phyloP scores from a whole-genome alignment of 2,329 filamentous ascomycete genomes.

The Macrophomina pseudophaseolina region DNA sequence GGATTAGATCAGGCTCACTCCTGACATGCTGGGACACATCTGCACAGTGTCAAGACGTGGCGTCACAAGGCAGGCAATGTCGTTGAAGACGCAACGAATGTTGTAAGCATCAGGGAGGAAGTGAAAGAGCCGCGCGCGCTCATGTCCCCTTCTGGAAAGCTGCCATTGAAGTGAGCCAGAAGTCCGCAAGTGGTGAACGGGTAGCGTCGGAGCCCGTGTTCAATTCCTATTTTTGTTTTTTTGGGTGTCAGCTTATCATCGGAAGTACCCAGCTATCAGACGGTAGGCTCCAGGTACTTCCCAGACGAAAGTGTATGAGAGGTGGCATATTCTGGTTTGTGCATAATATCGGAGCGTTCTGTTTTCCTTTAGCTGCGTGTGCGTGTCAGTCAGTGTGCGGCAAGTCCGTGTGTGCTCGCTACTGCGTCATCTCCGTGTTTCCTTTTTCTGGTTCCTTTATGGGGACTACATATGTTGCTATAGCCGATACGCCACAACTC shows the following conservation, averaged over 20 bases:
- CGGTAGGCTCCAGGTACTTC: background rate
- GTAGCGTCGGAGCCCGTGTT: background rate
- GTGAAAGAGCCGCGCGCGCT: background rate
- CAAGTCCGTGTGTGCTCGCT: slow-evolving; percentile 10
- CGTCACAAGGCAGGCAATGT: background rate
- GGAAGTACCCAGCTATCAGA: slow-evolving; percentile 23
- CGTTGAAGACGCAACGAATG: background rate
- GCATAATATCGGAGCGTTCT: slow-evolving; percentile 25
- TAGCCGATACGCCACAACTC: background rate
- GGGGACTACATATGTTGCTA: background rate
- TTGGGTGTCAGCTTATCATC: slow-evolving; percentile 10
- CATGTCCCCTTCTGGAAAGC: background rate
- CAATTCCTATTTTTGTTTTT: background rate
- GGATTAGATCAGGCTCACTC: background rate
- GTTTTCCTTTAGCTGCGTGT: background rate
- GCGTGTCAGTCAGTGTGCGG: background rate
- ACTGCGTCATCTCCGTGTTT: slow-evolving; percentile 12
- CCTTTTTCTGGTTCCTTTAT: background rate
- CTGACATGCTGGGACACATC: slow-evolving; percentile 1
- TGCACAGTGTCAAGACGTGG: background rate
- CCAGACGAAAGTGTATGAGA: slow-evolving; percentile 9
- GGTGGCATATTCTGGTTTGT: slow-evolving; percentile 23
- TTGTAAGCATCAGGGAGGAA: background rate
- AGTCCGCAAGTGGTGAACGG: background rate
- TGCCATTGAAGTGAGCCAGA: background rate